Conservation (phyloP, 73 alveolate genomes). For the Paramecium bursaria region DNA sequence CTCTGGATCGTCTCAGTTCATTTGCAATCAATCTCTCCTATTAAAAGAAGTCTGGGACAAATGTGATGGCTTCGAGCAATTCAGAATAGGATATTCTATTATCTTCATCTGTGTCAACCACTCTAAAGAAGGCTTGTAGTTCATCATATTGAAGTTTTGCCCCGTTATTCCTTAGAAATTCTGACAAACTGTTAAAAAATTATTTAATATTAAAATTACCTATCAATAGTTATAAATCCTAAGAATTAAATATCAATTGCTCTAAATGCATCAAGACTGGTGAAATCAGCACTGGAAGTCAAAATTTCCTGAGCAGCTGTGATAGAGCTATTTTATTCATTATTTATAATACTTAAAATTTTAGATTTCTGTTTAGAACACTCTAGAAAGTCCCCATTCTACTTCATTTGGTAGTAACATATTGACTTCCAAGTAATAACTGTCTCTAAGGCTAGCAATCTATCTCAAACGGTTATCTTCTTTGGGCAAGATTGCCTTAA, state of each 20-base stretch:
- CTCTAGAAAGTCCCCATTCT: constrained; percentile 62
- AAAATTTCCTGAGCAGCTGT: constrained; percentile 59
- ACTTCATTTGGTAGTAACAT: constrained; percentile 56
- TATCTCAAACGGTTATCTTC: constrained; percentile 42
- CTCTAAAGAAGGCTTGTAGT: constrained; percentile 38
- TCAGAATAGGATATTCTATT: constrained; percentile 53
- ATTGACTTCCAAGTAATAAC: constrained; percentile 57
- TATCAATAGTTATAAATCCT: constrained; percentile 45
- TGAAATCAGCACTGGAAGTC: constrained; percentile 52
- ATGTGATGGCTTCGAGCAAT: constrained; percentile 49
- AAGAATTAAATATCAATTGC: constrained; percentile 16
- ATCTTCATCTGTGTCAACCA: constrained; percentile 58
- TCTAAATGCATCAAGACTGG: constrained; percentile 50
- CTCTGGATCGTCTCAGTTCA: constrained; percentile 61
- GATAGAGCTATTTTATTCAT: background rate
- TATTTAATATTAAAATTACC: too few species aligned
- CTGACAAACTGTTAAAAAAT: constrained; percentile 9
- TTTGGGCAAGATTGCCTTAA: constrained; percentile 42
- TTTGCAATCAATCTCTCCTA: constrained; percentile 48
- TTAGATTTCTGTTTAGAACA: constrained; percentile 31
- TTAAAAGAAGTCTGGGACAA: constrained; percentile 46
- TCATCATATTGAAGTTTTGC: constrained; percentile 48
- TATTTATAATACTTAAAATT: constrained; percentile 5
- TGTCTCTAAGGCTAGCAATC: constrained; percentile 48
- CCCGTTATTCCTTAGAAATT: constrained; percentile 41